Evolutionary conservation across 768 basidiomycete genomes (phyloP).

Genomic region (Termitomyces sp.): DNA sequence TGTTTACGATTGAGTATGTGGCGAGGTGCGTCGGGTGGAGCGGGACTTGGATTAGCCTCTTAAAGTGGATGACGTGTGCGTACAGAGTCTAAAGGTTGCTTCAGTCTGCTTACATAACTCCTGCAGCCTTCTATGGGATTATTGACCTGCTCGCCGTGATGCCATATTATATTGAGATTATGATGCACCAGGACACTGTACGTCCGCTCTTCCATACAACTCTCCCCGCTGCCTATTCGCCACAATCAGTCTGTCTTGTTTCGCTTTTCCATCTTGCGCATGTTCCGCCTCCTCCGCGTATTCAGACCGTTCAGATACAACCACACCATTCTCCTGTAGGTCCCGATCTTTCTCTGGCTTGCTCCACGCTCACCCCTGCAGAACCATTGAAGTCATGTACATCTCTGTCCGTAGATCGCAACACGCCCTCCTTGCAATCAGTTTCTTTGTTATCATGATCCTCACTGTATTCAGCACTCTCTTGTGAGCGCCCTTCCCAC

Average conservation of each 20-base stretch:
- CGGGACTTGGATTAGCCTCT: conserved; percentile 50
- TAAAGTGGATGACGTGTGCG: conserved; percentile 66
- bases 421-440: conserved; percentile 80
- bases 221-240: neutral
- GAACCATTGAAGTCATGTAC: conserved; percentile 92
- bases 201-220: conserved; percentile 16
- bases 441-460: conserved; percentile 86
- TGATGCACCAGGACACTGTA: conserved; percentile 82
- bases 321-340: conserved; percentile 75
- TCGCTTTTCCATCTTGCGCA: conserved; percentile 85
- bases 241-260: conserved; percentile 67
- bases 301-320: conserved; percentile 88
- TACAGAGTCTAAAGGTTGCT: neutral
- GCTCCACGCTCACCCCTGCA: conserved; percentile 17
- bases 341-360: conserved; percentile 6
- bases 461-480: conserved; percentile 85
- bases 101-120: conserved; percentile 10
- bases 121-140: conserved; percentile 70
- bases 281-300: conserved; percentile 83
- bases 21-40: conserved; percentile 74
- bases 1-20: conserved; percentile 85
- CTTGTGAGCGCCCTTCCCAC: conserved; percentile 37
- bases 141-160: conserved; percentile 82
- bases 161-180: conserved; percentile 86
- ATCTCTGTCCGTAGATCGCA: conserved; percentile 80